phyloP scores from a whole-genome alignment of 129 eudicot genomes.

The Centella asiatica region DNA sequence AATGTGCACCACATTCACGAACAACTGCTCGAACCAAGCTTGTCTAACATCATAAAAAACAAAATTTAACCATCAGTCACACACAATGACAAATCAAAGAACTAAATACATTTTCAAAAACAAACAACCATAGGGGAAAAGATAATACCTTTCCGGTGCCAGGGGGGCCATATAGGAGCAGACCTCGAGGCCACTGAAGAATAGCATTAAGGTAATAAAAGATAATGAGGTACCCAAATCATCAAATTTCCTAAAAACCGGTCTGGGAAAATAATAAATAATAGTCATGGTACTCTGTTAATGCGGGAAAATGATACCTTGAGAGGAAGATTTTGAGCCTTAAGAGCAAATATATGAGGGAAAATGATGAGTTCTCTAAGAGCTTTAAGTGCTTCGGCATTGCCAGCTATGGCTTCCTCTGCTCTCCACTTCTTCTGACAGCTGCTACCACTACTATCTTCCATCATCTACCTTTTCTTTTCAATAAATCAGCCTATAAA shows the following conservation, averaged over 20 bases:
- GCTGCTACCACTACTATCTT: constrained; percentile 17
- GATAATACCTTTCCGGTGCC: constrained; percentile 86
- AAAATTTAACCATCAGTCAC: constrained; percentile 3
- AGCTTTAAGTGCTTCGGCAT: constrained; percentile 69
- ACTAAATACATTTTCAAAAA: neutral
- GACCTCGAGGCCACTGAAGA: constrained; percentile 81
- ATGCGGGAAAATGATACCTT: constrained; percentile 29
- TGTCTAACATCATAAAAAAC: constrained; percentile 42
- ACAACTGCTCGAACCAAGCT: constrained; percentile 96
- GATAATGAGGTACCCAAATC: neutral
- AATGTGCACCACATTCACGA: constrained; percentile 75
- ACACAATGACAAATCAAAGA: neutral
- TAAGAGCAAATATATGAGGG: constrained; percentile 51
- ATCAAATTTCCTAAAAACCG: neutral
- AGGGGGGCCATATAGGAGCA: constrained; percentile 91
- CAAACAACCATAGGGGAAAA: neutral
- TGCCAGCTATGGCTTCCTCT: constrained; percentile 81
- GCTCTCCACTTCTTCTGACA: constrained; percentile 45
- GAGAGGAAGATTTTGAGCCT: constrained; percentile 54
- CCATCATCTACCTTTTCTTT: constrained; percentile 17
- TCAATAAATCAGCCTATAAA: neutral
- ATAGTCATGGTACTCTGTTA: neutral
- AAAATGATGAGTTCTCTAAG: constrained; percentile 76
- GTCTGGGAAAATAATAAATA: neutral
- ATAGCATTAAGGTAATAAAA: neutral